Conservation (phyloP, 2,329 filamentous ascomycete species). For the Tolypocladium album region DNA sequence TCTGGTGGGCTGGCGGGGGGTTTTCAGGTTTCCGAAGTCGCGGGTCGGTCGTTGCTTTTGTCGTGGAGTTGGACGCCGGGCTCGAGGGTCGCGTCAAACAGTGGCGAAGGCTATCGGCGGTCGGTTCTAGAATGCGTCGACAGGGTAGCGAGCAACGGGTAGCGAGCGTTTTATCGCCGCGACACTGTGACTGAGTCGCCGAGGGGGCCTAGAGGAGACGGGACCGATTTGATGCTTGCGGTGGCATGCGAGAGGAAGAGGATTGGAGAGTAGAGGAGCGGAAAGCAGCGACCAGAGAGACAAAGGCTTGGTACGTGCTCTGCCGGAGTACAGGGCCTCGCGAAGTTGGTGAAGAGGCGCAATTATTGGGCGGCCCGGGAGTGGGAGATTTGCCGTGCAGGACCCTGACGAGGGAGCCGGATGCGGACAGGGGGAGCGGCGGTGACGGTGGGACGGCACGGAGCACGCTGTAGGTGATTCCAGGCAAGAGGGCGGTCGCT, state of each 20-base stretch:
- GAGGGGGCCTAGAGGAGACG: background rate
- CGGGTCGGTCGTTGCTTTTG: background rate
- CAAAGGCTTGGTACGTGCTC: background rate
- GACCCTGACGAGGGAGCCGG: background rate
- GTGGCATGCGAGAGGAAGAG: background rate
- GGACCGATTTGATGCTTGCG: background rate
- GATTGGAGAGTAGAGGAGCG: no score
- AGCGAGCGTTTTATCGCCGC: background rate
- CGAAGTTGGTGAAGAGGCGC: background rate
- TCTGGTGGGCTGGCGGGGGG: slow-evolving; percentile 1
- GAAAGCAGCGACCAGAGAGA: background rate
- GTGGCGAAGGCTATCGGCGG: background rate
- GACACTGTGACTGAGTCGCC: background rate
- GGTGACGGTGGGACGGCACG: background rate
- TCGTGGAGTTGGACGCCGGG: background rate
- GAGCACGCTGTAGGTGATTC: background rate
- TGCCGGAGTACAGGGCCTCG: background rate
- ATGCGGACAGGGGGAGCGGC: background rate
- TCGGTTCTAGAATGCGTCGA: background rate
- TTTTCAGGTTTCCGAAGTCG: background rate
- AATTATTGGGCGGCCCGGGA: background rate
- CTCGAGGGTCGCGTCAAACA: background rate
- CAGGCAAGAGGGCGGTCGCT: background rate
- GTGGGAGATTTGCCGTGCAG: slow-evolving; percentile 1
- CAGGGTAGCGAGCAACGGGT: background rate